Evolutionary conservation across 208 protist genomes (phyloP).

Genomic region (Leishmania tarentolae): DNA sequence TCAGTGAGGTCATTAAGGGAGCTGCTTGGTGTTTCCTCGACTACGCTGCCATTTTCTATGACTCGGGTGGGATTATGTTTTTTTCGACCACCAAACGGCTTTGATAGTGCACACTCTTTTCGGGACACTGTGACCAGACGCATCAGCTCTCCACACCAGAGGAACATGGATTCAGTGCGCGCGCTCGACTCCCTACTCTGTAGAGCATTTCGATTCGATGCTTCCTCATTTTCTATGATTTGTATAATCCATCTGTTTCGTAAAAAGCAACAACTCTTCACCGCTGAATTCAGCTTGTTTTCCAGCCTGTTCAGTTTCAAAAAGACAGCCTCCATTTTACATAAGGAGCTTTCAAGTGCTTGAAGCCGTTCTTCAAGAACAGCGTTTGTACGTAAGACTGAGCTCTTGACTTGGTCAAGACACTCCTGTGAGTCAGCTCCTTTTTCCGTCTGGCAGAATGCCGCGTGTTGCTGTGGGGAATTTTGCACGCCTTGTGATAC

Average conservation of each 20-base stretch:
- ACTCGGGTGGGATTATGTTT: neutral
- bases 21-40: neutral
- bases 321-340: neutral
- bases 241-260: neutral
- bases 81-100: neutral
- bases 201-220: neutral
- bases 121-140: neutral
- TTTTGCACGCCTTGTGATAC: conserved; percentile 17
- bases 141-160: neutral
- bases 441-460: conserved; percentile 5
- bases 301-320: neutral
- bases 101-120: neutral
- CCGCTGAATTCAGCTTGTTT: neutral
- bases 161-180: neutral
- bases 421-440: neutral
- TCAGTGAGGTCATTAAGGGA: conserved; percentile 24
- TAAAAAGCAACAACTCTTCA: neutral
- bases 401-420: neutral
- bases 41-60: neutral
- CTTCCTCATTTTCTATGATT: conserved; percentile 6
- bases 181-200: neutral
- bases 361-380: neutral
- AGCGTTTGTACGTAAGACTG: neutral
- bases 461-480: neutral
- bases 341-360: neutral